A percentile compares a stretch with the other conserved stretches of the same genome.
Conservation (phyloP, 208 protist genomes). For the Novymonas esmeraldas region DNA sequence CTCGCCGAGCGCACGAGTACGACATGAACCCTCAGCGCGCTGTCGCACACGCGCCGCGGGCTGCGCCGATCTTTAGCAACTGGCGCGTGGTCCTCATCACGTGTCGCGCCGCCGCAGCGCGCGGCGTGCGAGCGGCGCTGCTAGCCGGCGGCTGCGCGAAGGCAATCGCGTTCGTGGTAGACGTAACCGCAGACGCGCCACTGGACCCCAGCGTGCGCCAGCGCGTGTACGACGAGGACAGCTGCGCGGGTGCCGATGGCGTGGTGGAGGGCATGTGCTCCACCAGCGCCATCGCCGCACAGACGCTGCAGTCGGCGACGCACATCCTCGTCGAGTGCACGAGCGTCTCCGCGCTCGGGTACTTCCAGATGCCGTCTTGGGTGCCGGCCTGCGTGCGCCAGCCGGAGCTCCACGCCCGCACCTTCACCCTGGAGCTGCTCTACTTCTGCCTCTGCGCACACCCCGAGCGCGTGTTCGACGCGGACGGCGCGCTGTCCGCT, state of each 20-base stretch:
- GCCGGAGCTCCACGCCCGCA: constrained; percentile 26
- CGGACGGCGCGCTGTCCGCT: constrained; percentile 36
- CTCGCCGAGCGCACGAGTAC: constrained; percentile 48
- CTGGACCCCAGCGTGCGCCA: background rate
- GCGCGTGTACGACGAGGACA: constrained; percentile 9
- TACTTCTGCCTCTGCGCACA: constrained; percentile 66
- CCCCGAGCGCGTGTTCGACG: constrained; percentile 43
- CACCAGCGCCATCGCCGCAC: constrained; percentile 17
- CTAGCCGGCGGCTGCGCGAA: constrained; percentile 58
- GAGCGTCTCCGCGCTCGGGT: constrained; percentile 29
- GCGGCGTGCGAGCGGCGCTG: constrained; percentile 51
- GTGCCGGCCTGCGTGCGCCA: constrained; percentile 38
- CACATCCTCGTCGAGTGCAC: constrained; percentile 75
- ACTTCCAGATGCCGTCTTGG: constrained; percentile 58
- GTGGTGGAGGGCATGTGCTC: constrained; percentile 32
- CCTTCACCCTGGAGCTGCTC: constrained; percentile 77
- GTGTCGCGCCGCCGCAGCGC: constrained; percentile 32
- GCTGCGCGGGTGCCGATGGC: constrained; percentile 13
- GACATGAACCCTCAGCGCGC: constrained; percentile 63
- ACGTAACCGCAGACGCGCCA: constrained; percentile 10
- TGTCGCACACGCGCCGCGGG: constrained; percentile 4
- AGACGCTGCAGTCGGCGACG: constrained; percentile 23
- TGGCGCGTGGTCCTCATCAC: constrained; percentile 75
- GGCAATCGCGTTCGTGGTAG: constrained; percentile 37
- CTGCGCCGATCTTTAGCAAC: constrained; percentile 31